A percentile compares a stretch with the other conserved stretches of the same genome.
These are phyloP conservation scores for Verticillium zaregamsianum DNA, from an alignment of 2,329 filamentous ascomycete genomes.

Conservation along the genomic window DNA sequence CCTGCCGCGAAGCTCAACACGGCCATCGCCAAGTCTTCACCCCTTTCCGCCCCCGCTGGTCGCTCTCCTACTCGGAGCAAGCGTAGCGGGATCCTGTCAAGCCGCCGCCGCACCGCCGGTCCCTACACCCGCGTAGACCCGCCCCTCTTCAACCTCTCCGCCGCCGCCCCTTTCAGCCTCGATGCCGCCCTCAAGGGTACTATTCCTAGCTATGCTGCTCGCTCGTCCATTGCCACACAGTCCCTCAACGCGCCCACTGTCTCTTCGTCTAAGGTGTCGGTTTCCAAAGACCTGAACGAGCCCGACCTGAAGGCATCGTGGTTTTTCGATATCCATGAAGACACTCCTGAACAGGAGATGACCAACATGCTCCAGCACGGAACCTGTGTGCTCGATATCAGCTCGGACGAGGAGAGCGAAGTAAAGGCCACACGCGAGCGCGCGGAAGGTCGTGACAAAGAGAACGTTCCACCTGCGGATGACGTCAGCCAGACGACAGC, in stretches of 20 bases:
- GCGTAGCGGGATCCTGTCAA: constrained; percentile 63
- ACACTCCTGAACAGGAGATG: constrained; percentile 84
- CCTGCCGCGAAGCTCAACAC: constrained; percentile 43
- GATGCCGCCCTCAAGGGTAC: constrained; percentile 79
- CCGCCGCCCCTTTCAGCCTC: constrained; percentile 72
- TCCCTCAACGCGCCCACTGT: constrained; percentile 13
- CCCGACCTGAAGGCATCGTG: constrained; percentile 60
- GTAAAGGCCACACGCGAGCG: constrained; percentile 46
- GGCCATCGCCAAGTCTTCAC: constrained; percentile 41
- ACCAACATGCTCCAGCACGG: constrained; percentile 91
- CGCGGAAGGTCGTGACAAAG: constrained; percentile 71
- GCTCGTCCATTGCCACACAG: constrained; percentile 20
- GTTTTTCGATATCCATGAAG: constrained; percentile 94
- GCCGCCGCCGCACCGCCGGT: constrained; percentile 61
- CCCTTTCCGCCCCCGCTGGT: constrained; percentile 67
- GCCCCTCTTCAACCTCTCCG: constrained; percentile 48
- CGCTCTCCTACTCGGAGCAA: constrained; percentile 74
- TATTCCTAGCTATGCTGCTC: constrained; percentile 56
- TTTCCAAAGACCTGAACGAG: constrained; percentile 29
- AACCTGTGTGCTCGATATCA: constrained; percentile 82
- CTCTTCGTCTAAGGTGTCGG: constrained; percentile 11
- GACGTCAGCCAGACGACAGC: constrained; percentile 57
- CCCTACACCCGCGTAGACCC: constrained; percentile 68
- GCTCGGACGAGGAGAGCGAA: constrained; percentile 75
- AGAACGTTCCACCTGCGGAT: constrained; percentile 79